A percentile compares a stretch with the other conserved stretches of the same genome.
Evolutionary conservation across 176 grass and related monocot genomes (phyloP).

Genomic region (Zizania latifolia): DNA sequence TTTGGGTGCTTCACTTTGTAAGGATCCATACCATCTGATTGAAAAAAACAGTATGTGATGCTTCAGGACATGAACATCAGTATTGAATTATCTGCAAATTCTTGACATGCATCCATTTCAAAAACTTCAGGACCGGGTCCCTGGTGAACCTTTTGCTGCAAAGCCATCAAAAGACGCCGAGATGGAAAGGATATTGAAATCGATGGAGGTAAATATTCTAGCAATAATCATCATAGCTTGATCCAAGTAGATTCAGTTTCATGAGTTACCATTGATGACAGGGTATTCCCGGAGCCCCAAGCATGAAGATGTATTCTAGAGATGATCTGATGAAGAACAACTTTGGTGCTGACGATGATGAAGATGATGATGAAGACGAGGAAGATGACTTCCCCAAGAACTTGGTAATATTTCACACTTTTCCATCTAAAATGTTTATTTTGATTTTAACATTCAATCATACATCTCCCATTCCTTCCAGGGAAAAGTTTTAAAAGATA

Average conservation of each 20-base stretch:
- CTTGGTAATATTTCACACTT: constrained; percentile 41
- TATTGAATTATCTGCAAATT: not conserved
- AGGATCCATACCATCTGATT: not conserved
- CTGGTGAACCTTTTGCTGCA: constrained; percentile 69
- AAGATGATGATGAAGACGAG: constrained; percentile 58
- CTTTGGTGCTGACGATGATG: constrained; percentile 49
- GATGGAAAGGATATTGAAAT: constrained; percentile 84
- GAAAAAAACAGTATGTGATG: not conserved
- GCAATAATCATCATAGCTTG: not conserved
- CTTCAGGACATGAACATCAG: not conserved
- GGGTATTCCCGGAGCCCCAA: constrained; percentile 84
- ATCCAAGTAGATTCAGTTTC: not conserved
- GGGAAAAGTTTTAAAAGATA: constrained; percentile 70
- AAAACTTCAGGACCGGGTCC: constrained; percentile 53
- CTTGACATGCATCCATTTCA: not conserved
- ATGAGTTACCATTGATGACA: constrained; percentile 19
- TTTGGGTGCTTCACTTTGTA: not conserved
- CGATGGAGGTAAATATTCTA: constrained; percentile 65
- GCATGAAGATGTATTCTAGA: constrained; percentile 96
- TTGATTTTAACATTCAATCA: not conserved
- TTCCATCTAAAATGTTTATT: constrained; percentile 5
- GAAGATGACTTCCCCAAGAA: constrained; percentile 63
- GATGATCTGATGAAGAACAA: constrained; percentile 96
- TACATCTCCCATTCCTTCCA: constrained; percentile 8
- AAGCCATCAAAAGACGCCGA: constrained; percentile 92